Conservation (phyloP, 2,329 filamentous ascomycete species). For the Apiospora saccharicola region DNA sequence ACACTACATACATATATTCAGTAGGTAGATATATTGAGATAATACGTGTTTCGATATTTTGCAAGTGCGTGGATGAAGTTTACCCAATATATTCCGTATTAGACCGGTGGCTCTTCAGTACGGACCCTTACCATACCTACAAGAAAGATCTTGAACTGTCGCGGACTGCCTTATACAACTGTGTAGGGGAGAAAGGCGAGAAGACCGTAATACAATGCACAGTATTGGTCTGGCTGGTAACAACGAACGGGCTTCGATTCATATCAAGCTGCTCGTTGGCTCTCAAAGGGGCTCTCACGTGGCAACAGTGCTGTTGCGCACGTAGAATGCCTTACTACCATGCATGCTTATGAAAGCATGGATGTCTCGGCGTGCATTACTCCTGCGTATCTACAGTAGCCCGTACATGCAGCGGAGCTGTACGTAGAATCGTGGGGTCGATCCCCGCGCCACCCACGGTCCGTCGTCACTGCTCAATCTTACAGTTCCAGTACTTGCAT, state of each 20-base stretch:
- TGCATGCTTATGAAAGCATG: no score
- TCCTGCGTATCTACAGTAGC: neutral
- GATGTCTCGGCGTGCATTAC: neutral
- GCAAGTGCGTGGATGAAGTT: neutral
- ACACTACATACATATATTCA: neutral
- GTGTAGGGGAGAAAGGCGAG: neutral
- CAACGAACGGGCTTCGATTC: neutral
- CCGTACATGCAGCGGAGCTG: neutral
- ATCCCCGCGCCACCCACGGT: slow-evolving; percentile 5
- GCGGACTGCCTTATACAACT: neutral
- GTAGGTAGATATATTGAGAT: slow-evolving; percentile 4
- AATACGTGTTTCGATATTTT: neutral
- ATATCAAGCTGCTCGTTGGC: neutral
- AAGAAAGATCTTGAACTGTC: no score
- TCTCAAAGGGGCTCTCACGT: slow-evolving; percentile 3
- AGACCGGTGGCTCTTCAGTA: no score
- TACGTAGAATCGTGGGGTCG: neutral
- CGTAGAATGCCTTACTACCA: neutral
- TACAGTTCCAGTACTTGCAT: slow-evolving; percentile 3
- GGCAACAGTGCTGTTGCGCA: neutral
- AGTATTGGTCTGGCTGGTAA: neutral
- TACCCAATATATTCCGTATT: neutral
- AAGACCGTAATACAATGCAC: neutral
- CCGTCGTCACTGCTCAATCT: slow-evolving; percentile 1
- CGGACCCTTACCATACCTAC: no score